Evolutionary conservation across 805 yeast genomes (phyloP).

Genomic region (Monosporozyma solicola): DNA sequence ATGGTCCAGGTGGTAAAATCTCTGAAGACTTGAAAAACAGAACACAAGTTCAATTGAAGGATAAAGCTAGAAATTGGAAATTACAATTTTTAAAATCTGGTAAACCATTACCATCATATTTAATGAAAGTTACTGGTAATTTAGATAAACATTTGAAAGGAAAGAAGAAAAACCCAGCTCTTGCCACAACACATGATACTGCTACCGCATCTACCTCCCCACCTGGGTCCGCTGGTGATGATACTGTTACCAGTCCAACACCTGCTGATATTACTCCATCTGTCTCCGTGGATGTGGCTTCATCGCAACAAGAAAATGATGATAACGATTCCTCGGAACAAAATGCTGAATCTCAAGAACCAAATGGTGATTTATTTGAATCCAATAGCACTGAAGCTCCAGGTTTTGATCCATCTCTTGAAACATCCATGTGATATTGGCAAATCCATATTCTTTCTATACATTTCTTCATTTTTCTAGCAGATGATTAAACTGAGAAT

Average conservation of each 20-base stretch:
- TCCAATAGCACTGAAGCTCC: constrained; percentile 10
- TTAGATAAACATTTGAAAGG: constrained; percentile 46
- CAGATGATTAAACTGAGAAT: too few relatives aligned
- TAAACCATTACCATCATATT: constrained; percentile 67
- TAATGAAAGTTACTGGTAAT: constrained; percentile 83
- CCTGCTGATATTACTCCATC: not conserved
- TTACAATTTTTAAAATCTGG: constrained; percentile 72
- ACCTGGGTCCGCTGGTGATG: not conserved
- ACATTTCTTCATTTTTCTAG: not conserved
- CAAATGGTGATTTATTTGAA: constrained; percentile 11
- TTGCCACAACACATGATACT: not conserved
- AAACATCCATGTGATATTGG: constrained; percentile 10
- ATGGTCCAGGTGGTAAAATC: constrained; percentile 87
- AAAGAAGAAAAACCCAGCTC: constrained; percentile 20
- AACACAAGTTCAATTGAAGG: constrained; percentile 86
- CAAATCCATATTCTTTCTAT: not conserved
- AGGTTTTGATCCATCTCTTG: constrained; percentile 19
- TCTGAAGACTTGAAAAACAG: constrained; percentile 80
- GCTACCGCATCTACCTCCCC: not conserved
- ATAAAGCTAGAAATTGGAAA: constrained; percentile 94
- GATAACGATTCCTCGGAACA: not conserved
- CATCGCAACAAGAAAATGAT: not conserved
- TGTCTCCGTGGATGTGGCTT: not conserved
- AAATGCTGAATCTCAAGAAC: constrained; percentile 5
- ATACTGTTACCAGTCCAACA: not conserved